Base-by-base conservation (phyloP, 352 stramenopile genomes). In the Phytopythium mirpurense region DNA sequence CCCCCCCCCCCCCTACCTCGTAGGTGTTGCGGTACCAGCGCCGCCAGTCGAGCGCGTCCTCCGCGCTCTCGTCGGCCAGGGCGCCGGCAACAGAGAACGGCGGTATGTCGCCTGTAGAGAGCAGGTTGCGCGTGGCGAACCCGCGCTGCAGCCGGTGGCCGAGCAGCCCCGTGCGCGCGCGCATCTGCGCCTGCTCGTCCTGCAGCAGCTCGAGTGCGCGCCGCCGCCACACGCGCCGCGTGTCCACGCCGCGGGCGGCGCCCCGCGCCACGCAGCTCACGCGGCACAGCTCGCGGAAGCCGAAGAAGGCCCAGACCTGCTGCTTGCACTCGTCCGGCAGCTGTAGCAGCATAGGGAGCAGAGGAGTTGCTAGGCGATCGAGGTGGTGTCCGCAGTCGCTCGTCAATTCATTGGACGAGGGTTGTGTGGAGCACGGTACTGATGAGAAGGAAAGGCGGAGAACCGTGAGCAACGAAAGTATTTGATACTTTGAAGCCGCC, bases 291-390 rank as follows among this genome's bases (percentile, higher is more conserved):
- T 79, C 70, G 21, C 35, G 37, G 23, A 72, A 65, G 45, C 59
- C 74, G 14, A 88, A 56, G 43, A 74, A 79, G 35, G 53, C 41
- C 78, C 78, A 88, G 49, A 88, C 56, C 19, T 68, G 38, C 59
- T 80, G 71, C 66, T 85, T 86, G 60, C 74, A 86, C 52, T 88
- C 78, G 60, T 79, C 67, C 46, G 65, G 67, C 26, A 88, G 71
- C 55, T 62, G n/a, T 29, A 52, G 41, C 45, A 88, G 46, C 74
- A 82, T 78, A 32, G 16, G 31, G 36, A 23, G 16, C 16, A 21
- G 38, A 27, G 35, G 15, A 44, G 36, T 0, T 9, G 16, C n/a
- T n/a, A n/a, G n/a, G n/a, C n/a, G n/a, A n/a, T n/a, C n/a, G n/a
- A n/a, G n/a, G n/a, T n/a, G n/a, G n/a, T n/a, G n/a, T n/a, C n/a